Base-by-base conservation (phyloP, 1,284 basidiomycete species). In the Pterula multifida region DNA sequence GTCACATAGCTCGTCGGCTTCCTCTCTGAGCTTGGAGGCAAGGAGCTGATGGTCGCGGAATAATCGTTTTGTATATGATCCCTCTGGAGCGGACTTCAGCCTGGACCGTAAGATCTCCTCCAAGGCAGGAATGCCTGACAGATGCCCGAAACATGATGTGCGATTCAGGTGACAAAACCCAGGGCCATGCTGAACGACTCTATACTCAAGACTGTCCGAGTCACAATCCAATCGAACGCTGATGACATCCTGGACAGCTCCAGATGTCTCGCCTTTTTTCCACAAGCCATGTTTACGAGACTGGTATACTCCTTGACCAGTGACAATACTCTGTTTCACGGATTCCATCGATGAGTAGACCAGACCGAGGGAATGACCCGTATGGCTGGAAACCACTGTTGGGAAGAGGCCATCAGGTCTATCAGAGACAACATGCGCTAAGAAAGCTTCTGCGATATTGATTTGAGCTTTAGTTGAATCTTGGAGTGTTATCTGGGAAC, bases 181-280 rank as follows among this genome's bases (percentile, higher is more conserved):
- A 2, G 79, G 70, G 3, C 90, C 90, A 58, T 89, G 81, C 70
- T 99, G 96, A 45, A 91, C 69, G 47, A 98, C 95, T 52, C 81
- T 79, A 68, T 96, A 96, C 64, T 97, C 86, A 50, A 99, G 71
- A 36, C 89, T 81, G 65, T 99, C 96, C 0, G 79, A 77, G 66
- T 99, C 96, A 66, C 96, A 99, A 67, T 99, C 96, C 32, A 86
- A 66, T 22, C 82, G 76, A 56, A 99, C 87, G 57, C 78, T 74
- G 17, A 93, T 72, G 50, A 98, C 78, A 35, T 90, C 79, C 63
- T 99, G 96, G 1, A 87, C 92, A 6, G 94, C 86, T 22, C 96
- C 96, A 19, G 89, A 93, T 0, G 93, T 96, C 66, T 91, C 94
- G 22, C 96, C 96, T 66, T 99, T 99, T 54, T 89, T 76, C 96